Conservation (phyloP, 768 basidiomycete genomes). For the Panaeolus cyanescens region DNA sequence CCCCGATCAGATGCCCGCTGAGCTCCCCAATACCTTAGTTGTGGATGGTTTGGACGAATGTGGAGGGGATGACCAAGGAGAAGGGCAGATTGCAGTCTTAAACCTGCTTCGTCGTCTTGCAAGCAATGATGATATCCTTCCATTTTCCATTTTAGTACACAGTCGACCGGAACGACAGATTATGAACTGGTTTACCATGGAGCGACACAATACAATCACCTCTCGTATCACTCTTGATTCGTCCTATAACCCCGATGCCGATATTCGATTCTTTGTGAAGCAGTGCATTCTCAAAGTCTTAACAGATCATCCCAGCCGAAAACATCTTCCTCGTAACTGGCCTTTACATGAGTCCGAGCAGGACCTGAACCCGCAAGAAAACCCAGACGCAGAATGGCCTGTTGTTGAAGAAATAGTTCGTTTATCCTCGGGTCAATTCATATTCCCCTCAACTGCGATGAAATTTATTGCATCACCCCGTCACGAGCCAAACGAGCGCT, state of each 20-base stretch:
- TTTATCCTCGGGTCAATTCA: background rate
- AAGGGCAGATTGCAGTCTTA: background rate
- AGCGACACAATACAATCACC: background rate
- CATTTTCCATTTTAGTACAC: background rate
- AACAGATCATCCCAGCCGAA: background rate
- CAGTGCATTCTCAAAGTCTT: background rate
- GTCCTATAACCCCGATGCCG: background rate
- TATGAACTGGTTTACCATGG: background rate
- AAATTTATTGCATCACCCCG: background rate
- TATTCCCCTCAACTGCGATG: background rate
- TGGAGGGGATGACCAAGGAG: background rate
- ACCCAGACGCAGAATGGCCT: too few species aligned
- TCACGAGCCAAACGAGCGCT: background rate
- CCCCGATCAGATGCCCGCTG: background rate
- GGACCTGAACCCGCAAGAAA: too few species aligned
- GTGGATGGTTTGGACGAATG: constrained; percentile 29
- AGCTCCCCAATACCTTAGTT: constrained; percentile 14
- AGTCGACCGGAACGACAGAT: background rate
- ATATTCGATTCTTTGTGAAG: background rate
- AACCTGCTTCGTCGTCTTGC: background rate
- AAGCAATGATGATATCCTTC: background rate
- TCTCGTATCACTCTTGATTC: background rate
- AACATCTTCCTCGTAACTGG: background rate
- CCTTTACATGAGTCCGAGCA: too few species aligned
- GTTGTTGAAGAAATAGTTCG: background rate